phyloP scores from a whole-genome alignment of 148 eudicot genomes.

The Vaccinium myrtillus region DNA sequence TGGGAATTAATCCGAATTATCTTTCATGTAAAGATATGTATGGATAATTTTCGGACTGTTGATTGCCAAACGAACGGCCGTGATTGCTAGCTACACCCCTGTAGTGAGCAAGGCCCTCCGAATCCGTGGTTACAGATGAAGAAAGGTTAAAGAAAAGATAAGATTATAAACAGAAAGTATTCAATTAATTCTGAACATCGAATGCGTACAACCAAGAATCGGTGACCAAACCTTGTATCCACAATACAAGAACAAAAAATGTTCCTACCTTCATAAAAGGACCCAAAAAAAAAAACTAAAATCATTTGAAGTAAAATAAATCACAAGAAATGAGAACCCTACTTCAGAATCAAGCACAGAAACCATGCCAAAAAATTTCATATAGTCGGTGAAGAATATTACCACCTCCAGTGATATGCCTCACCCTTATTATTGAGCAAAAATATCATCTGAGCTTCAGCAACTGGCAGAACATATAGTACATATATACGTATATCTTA shows the following conservation, averaged over 20 bases:
- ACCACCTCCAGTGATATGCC: constrained; percentile 4
- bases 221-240: neutral
- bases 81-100: no score
- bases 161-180: neutral
- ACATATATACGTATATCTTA: constrained; percentile 23
- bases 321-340: constrained; percentile 2
- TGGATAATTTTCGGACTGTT: no score
- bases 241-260: neutral
- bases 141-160: neutral
- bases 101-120: no score
- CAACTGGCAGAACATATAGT: constrained; percentile 35
- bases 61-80: no score
- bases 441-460: constrained; percentile 23
- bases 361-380: constrained; percentile 12
- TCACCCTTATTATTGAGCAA: constrained; percentile 30
- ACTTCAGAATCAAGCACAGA: constrained; percentile 11
- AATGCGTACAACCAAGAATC: constrained; percentile 13
- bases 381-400: constrained; percentile 14
- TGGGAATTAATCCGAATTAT: no score
- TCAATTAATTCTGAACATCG: neutral
- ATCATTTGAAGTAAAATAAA: neutral
- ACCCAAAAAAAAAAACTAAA: neutral
- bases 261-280: neutral
- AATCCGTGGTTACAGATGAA: no score
- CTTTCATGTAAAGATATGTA: no score